These are phyloP conservation scores for Curvularia verruculosa DNA, from an alignment of 2,329 filamentous ascomycete species.

Conservation along the genomic window DNA sequence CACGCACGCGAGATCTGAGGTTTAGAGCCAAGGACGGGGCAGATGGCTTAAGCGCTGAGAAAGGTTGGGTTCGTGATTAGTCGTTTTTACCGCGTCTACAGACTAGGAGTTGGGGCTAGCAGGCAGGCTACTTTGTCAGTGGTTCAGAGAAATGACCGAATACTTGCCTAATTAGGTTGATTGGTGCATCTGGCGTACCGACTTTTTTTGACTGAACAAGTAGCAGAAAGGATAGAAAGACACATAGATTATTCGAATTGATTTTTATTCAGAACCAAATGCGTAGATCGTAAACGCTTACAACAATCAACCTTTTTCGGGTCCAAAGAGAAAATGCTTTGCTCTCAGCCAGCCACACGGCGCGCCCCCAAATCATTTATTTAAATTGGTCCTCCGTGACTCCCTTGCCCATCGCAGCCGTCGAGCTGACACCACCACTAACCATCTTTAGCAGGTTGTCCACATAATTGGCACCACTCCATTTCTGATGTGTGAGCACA, in stretches of 20 bases:
- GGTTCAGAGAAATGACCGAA: no score
- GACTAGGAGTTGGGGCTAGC: no score
- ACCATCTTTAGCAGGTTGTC: conserved; percentile 98
- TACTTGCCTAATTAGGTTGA: not conserved
- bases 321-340: not conserved
- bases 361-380: conserved; percentile 7
- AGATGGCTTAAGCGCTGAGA: not conserved
- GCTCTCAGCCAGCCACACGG: not conserved
- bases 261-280: not conserved
- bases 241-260: not conserved
- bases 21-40: not conserved
- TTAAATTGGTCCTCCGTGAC: conserved; percentile 99
- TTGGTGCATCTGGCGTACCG: not conserved
- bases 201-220: not conserved
- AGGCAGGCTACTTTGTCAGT: no score
- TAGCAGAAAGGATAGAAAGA: not conserved
- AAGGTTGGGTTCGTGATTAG: no score
- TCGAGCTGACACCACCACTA: conserved; percentile 86
- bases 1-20: not conserved
- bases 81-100: no score
- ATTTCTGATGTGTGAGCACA: conserved; percentile 99
- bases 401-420: conserved; percentile 94
- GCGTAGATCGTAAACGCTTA: not conserved
- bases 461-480: conserved; percentile 92
- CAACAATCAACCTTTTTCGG: not conserved